Evolutionary conservation across 2,329 filamentous ascomycete genomes (phyloP), one percentile per base, ranked within the genome.

Genomic region (Aspergillus sp.): DNA sequence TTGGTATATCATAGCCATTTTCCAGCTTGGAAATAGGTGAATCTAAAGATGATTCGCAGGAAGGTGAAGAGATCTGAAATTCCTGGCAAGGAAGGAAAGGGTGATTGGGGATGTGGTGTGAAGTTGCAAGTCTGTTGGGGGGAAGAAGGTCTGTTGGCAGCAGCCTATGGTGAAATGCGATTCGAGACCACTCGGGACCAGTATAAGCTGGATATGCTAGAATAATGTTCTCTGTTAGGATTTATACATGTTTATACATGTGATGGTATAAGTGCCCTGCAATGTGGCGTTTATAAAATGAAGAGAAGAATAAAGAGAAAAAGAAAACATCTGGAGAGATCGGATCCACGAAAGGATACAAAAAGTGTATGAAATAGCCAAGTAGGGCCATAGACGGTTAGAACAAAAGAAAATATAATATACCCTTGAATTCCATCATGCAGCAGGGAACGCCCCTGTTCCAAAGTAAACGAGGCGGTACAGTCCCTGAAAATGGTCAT

Each of bases 401-500:
- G 47, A 22, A 55, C 41, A 41, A 59, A 62, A 53, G 45, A 23
- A 57, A 57, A 60, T 19, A 61, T 57, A 54, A 62, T 62, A 62
- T 55, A 62, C 55, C 59, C 54, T 61, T 48, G 53, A 48, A 57
- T 52, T 57, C 59, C 59, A 61, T 61, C 48, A 61, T 61, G 59
- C 59, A 61, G 34, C 53, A 48, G 46, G 45, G 59, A 41, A 38
- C 31, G 48, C 23, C 49, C 59, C 59, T 50, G 22, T 41, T 56
- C 49, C 49, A 19, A 54, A 53, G 49, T 46, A 53, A 41, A 53
- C 41, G 43, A 48, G 54, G 47, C 52, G 49, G 41, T 61, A 57
- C 59, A 61, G 28, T 61, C 48, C 54, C 54, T 61, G 56, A 54
- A 63, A 64, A 59, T 58, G 61, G 65, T 64, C 64, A 68, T 67